Evolutionary conservation across 2,329 filamentous ascomycete species (phyloP).

Genomic region (Herpotrichia juniperi): DNA sequence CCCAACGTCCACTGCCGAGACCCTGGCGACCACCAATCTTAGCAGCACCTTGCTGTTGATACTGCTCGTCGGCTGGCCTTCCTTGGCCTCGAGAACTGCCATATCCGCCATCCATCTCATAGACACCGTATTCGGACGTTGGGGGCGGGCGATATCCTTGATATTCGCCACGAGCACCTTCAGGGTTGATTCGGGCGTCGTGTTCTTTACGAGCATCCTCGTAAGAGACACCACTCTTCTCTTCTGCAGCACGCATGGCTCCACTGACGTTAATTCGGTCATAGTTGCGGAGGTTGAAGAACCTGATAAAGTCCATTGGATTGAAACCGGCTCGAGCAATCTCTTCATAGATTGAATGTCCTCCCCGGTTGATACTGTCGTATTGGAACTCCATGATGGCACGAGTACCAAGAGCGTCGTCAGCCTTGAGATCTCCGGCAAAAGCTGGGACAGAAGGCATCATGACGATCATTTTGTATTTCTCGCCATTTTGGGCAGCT

Average conservation of each 20-base stretch:
- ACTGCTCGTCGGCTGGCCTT: conserved; percentile 59
- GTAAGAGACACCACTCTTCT: conserved; percentile 69
- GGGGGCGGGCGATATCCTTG: conserved; percentile 41
- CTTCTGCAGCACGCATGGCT: conserved; percentile 66
- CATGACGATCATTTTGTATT: conserved; percentile 76
- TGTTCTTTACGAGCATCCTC: conserved; percentile 69
- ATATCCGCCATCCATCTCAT: conserved; percentile 28
- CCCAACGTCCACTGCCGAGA: conserved; percentile 65
- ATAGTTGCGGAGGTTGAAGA: conserved; percentile 85
- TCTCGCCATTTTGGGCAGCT: conserved; percentile 68
- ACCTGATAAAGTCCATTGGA: conserved; percentile 75
- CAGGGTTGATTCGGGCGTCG: conserved; percentile 52
- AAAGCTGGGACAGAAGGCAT: conserved; percentile 85
- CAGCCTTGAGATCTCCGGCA: conserved; percentile 76
- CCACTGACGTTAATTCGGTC: conserved; percentile 78
- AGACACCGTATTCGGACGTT: conserved; percentile 44
- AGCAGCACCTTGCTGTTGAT: conserved; percentile 74
- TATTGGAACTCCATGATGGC: conserved; percentile 93
- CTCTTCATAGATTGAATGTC: conserved; percentile 77
- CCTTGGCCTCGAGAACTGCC: conserved; percentile 29
- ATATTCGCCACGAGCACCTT: conserved; percentile 23
- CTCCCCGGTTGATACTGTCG: conserved; percentile 76
- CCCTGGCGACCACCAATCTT: conserved; percentile 55
- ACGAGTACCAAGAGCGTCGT: conserved; percentile 75
- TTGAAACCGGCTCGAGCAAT: conserved; percentile 71